Evolutionary conservation across 805 yeast genomes (phyloP).

Genomic region (Kregervanrija pseudodelftensis): DNA sequence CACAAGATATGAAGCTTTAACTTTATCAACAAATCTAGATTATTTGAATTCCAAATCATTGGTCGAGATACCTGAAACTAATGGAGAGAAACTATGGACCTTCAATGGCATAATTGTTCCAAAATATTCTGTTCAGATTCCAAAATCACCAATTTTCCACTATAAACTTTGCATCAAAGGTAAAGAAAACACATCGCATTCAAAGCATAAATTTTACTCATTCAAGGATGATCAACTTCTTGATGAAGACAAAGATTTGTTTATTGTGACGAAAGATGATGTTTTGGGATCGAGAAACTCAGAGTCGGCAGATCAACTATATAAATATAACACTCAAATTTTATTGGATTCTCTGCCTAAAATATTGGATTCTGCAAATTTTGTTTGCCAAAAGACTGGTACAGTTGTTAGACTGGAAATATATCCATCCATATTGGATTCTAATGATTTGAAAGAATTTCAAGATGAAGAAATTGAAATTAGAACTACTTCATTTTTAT

Average conservation of each 20-base stretch:
- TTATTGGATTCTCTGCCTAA: constrained; percentile 25
- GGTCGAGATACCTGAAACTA: constrained; percentile 5
- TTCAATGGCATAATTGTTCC: constrained; percentile 24
- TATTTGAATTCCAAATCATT: constrained; percentile 9
- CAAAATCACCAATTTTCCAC: constrained; percentile 20
- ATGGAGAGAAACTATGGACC: constrained; percentile 13
- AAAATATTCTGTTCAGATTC: constrained; percentile 6
- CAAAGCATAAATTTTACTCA: constrained; percentile 21
- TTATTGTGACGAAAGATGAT: constrained; percentile 11
- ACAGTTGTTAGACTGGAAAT: constrained; percentile 48
- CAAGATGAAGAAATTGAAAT: constrained; percentile 42
- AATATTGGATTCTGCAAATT: constrained; percentile 40
- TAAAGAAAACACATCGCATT: constrained; percentile 2
- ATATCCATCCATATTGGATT: constrained; percentile 41
- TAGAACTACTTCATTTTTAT: constrained; percentile 37
- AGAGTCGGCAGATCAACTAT: constrained; percentile 3
- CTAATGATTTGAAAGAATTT: constrained; percentile 40
- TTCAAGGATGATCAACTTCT: constrained; percentile 22
- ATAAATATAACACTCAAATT: constrained; percentile 8
- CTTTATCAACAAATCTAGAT: constrained; percentile 28
- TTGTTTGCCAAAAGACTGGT: constrained; percentile 37
- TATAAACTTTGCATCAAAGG: constrained; percentile 24
- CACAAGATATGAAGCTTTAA: constrained; percentile 21
- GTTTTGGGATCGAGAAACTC: not conserved
- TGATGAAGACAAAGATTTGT: constrained; percentile 19